Percentiles rank a stretch among this genome's conserved stretches.
Evolutionary conservation across 202 grass and related monocot genomes (phyloP).

Genomic region (Brachypodium distachyon): DNA sequence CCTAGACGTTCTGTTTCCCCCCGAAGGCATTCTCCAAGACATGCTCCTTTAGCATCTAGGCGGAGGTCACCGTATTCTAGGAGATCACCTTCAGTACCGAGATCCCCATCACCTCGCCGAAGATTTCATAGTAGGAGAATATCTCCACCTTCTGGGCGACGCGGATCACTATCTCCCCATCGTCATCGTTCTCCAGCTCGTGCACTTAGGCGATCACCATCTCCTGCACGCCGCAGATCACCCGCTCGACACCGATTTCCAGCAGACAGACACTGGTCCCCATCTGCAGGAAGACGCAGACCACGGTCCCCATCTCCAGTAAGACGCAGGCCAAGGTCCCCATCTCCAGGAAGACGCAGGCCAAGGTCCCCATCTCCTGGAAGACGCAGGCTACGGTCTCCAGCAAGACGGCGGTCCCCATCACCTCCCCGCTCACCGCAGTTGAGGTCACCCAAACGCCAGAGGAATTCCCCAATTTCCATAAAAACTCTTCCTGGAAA

Average conservation of each 20-base stretch:
- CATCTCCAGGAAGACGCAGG: conserved; percentile 35
- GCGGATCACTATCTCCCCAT: conserved; percentile 41
- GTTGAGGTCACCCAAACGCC: conserved; percentile 34
- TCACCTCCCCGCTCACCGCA: conserved; percentile 1
- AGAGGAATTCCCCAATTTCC: conserved; percentile 41
- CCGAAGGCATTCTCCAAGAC: conserved; percentile 45
- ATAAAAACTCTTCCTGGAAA: conserved; percentile 32
- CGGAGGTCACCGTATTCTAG: conserved; percentile 50
- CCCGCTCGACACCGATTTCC: conserved; percentile 26
- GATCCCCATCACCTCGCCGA: conserved; percentile 46
- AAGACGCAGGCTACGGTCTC: conserved; percentile 18
- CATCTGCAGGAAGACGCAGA: conserved; percentile 28
- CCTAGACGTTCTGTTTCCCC: conserved; percentile 53
- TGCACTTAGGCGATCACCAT: conserved; percentile 44
- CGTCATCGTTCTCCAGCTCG: conserved; percentile 42
- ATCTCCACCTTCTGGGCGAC: conserved; percentile 38
- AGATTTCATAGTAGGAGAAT: conserved; percentile 37
- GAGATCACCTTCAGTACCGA: conserved; percentile 41
- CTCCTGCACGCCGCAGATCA: conserved; percentile 41
- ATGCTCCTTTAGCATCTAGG: conserved; percentile 24
- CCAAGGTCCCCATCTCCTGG: conserved; percentile 10
- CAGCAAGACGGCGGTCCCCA: conserved; percentile 7
- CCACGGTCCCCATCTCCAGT: conserved; percentile 21
- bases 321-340: conserved; percentile 29
- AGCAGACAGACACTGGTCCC: conserved; percentile 35